A percentile compares a stretch with the other conserved stretches of the same genome.
Conservation (phyloP, 2,329 filamentous ascomycete species). For the Cercospora janseana region DNA sequence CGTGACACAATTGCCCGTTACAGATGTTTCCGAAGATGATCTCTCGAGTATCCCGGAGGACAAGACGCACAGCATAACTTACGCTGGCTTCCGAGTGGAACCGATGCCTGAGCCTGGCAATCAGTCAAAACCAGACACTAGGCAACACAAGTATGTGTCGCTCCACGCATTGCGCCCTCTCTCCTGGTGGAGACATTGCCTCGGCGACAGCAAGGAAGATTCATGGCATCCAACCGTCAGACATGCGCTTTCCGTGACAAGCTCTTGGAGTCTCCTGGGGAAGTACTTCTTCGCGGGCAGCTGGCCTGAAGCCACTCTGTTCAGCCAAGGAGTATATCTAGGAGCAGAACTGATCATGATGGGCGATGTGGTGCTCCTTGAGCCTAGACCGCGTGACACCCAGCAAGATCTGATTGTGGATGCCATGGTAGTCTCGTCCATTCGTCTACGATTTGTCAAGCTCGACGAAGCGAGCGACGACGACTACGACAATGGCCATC, state of each 20-base stretch:
- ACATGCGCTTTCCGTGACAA: constrained; percentile 54
- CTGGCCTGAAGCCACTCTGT: constrained; percentile 56
- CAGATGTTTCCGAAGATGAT: constrained; percentile 48
- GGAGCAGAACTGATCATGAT: constrained; percentile 56
- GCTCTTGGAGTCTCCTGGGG: constrained; percentile 54
- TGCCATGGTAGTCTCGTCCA: constrained; percentile 54
- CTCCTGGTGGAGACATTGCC: constrained; percentile 52
- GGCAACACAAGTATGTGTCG: constrained; percentile 56
- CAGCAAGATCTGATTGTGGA: constrained; percentile 44
- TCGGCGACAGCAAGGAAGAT: constrained; percentile 43
- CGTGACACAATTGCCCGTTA: constrained; percentile 53
- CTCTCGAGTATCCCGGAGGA: constrained; percentile 44
- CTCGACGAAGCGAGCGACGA: constrained; percentile 49
- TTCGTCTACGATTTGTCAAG: constrained; percentile 51
- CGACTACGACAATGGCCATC: constrained; percentile 43
- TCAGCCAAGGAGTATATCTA: constrained; percentile 55
- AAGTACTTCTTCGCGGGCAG: constrained; percentile 53
- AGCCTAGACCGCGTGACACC: constrained; percentile 27
- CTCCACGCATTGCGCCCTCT: constrained; percentile 57
- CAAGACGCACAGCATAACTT: constrained; percentile 45
- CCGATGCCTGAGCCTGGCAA: constrained; percentile 51
- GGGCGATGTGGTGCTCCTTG: constrained; percentile 56
- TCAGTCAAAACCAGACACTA: constrained; percentile 51
- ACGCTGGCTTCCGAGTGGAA: constrained; percentile 58
- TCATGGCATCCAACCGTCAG: constrained; percentile 55